These are phyloP conservation scores for Aspergillus sp. DNA, from an alignment of 2,329 filamentous ascomycete genomes.

Conservation along the genomic window DNA sequence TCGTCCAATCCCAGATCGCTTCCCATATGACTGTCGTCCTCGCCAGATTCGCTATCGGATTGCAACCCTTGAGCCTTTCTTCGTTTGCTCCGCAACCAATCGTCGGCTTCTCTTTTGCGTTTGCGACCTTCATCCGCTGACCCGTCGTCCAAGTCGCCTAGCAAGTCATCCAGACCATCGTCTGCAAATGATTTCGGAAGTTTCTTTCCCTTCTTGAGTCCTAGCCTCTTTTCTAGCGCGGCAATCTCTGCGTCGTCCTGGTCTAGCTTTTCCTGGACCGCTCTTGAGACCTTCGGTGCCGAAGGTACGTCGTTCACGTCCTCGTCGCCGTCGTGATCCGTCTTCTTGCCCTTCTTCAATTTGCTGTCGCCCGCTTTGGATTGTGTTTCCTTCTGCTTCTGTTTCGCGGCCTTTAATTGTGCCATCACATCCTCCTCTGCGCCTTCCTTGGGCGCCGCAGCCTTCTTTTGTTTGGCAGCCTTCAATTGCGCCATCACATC, in stretches of 20 bases:
- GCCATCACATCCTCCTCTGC: background rate
- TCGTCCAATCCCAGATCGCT: background rate
- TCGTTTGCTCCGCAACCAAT: constrained; percentile 60
- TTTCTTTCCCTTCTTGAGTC: constrained; percentile 74
- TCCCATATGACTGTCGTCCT: background rate
- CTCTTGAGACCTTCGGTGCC: constrained; percentile 30
- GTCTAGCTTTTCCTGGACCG: constrained; percentile 64
- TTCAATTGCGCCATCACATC: constrained; percentile 5
- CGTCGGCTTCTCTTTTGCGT: constrained; percentile 63
- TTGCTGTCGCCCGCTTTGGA: constrained; percentile 41
- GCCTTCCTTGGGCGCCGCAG: constrained; percentile 33
- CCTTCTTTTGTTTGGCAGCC: constrained; percentile 17
- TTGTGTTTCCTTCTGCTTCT: constrained; percentile 19
- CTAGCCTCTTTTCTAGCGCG: constrained; percentile 81
- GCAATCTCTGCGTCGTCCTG: constrained; percentile 88
- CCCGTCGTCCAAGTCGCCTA: constrained; percentile 65
- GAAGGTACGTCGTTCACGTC: constrained; percentile 23
- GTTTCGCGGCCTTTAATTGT: constrained; percentile 20
- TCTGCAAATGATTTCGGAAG: constrained; percentile 72
- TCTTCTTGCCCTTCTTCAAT: constrained; percentile 25
- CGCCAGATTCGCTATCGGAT: constrained; percentile 18
- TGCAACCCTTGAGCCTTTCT: constrained; percentile 48
- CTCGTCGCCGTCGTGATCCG: constrained; percentile 28
- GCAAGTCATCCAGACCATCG: constrained; percentile 76
- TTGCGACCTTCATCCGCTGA: constrained; percentile 51